phyloP scores from a whole-genome alignment of 1,139 yeast genomes.

The Meyerozyma elateridarum region DNA sequence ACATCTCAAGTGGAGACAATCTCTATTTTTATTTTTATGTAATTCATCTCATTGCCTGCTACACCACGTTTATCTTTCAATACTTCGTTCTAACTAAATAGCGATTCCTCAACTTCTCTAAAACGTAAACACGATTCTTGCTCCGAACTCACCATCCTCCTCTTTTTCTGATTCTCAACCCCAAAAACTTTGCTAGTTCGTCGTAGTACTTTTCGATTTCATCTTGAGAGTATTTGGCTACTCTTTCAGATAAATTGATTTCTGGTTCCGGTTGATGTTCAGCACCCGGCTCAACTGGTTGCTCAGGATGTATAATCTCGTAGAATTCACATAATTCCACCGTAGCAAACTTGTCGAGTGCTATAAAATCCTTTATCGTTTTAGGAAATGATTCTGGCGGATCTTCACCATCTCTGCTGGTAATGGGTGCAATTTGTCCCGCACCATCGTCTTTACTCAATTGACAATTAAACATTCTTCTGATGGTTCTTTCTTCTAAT shows the following conservation, averaged over 20 bases:
- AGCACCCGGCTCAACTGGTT: constrained; percentile 5
- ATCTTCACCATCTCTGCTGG: constrained; percentile 71
- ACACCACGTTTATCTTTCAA: too few species aligned
- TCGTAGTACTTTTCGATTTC: constrained; percentile 50
- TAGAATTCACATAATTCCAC: constrained; percentile 62
- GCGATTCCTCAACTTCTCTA: too few species aligned
- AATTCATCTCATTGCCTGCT: too few species aligned
- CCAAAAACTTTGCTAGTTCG: constrained; percentile 65
- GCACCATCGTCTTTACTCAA: constrained; percentile 12
- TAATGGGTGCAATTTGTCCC: constrained; percentile 22
- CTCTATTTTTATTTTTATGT: not conserved
- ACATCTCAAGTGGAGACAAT: not conserved
- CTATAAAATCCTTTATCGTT: constrained; percentile 50
- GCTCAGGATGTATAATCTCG: constrained; percentile 51
- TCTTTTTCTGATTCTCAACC: constrained; percentile 52
- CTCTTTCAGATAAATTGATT: constrained; percentile 37
- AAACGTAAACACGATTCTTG: too few species aligned
- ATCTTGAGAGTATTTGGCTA: constrained; percentile 21
- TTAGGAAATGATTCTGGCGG: constrained; percentile 58
- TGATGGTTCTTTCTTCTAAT: constrained; percentile 61
- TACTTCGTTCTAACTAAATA: too few species aligned
- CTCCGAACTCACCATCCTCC: constrained; percentile 20
- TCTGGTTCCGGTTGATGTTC: constrained; percentile 19
- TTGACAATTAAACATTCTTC: constrained; percentile 49
- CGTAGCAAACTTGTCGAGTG: constrained; percentile 39